These are phyloP conservation scores for Leccinum truebloodii DNA, from an alignment of 768 basidiomycete species.

Conservation along the genomic window DNA sequence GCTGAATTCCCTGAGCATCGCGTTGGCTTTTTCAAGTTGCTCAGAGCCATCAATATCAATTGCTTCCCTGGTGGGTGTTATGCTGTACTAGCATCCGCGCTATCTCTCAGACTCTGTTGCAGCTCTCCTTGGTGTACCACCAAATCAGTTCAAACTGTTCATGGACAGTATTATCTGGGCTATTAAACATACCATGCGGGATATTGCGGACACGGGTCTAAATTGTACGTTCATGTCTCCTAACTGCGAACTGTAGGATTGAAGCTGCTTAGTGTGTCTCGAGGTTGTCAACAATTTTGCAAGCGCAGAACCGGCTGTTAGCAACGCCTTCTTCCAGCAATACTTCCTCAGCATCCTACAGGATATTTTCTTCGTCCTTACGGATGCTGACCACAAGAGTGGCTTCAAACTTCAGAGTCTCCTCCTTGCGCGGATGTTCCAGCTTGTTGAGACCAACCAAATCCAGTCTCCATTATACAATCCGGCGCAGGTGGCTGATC, in stretches of 20 bases:
- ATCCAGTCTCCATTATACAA: slow-evolving; percentile 87
- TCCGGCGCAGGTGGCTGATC: slow-evolving; percentile 66
- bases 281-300: slow-evolving; percentile 97
- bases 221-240: slow-evolving; percentile 49
- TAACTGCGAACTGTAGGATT: slow-evolving; percentile 5
- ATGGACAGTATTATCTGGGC: slow-evolving; percentile 99
- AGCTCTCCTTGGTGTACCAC: slow-evolving; percentile 85
- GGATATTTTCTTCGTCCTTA: slow-evolving; percentile 96
- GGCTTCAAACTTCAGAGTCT: slow-evolving; percentile 95
- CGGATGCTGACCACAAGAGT: slow-evolving; percentile 98
- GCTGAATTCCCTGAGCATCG: slow-evolving; percentile 99
- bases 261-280: slow-evolving; percentile 64
- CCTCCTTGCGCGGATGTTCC: slow-evolving; percentile 92
- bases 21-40: slow-evolving; percentile 93
- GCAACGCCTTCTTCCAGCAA: slow-evolving; percentile 94
- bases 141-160: slow-evolving; percentile 92
- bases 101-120: background rate
- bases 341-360: slow-evolving; percentile 93
- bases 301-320: slow-evolving; percentile 70
- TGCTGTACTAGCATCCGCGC: background rate
- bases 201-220: slow-evolving; percentile 90
- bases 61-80: slow-evolving; percentile 88
- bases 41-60: slow-evolving; percentile 87
- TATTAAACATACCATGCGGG: slow-evolving; percentile 99
- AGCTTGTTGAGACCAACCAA: slow-evolving; percentile 79